Evolutionary conservation across 2,329 filamentous ascomycete species (phyloP), one percentile per base, ranked within the genome.

Genomic region (Tolypocladium sp.): DNA sequence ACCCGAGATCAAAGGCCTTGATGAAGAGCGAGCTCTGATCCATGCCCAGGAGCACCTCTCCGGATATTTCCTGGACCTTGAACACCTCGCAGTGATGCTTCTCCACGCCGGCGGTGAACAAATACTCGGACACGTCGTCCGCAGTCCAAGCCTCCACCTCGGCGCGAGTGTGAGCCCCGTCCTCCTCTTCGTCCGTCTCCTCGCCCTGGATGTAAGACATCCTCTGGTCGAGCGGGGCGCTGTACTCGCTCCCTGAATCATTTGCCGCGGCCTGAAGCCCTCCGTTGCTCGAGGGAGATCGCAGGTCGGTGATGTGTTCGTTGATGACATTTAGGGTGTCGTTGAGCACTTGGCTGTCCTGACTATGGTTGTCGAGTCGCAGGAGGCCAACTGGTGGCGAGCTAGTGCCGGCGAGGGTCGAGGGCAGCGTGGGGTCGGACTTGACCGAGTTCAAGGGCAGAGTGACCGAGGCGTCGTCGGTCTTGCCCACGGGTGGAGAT

Each of bases 311-410:
- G 66, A 97, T 96, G 70, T 97, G 93, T 74, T 97, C 93, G 71
- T 97, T 89, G 67, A 97, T 97, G 60, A 97, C 93, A 68, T 92
- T 96, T 57, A 97, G 77, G 0, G 93, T 97, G 72, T 97, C 92
- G 70, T 92, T 92, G 79, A 97, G 89, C 56, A 97, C 92, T 13
- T 90, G 89, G 69, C 76, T 82, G 57, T 83, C 77, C 65, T 85
- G 77, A 61, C 77, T 77, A 55, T 67, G 63, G 59, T 77, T 74
- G 59, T 72, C 73, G 55, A 83, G 70, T 54, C 76, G 72, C 56
- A 69, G 67, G 17, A 74, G 60, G 10, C 62, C 62, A 22, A 65
- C 63, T 15, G 72, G 64, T 10, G 69, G 65, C 25, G 67, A 68
- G 62, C 68, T 66, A 54, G 60, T 65, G 51, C 67, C 66, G 56